These are phyloP conservation scores for Prinsepia uniflora DNA, from an alignment of 306 rosid species.

Conservation along the genomic window DNA sequence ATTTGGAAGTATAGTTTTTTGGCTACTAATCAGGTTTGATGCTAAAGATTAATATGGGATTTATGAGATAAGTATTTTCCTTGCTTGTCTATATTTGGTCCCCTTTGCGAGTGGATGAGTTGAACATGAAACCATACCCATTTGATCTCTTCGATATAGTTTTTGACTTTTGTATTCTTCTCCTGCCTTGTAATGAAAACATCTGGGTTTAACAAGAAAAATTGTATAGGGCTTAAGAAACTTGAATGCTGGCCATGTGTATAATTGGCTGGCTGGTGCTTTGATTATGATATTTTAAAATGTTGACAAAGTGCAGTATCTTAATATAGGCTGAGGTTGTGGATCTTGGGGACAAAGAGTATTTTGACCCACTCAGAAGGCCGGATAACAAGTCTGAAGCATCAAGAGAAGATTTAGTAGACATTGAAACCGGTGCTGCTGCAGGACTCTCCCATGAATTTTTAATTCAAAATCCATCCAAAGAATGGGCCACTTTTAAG, in stretches of 20 bases:
- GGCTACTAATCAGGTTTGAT: too few relatives aligned
- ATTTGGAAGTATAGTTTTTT: neutral
- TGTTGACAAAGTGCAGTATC: constrained; percentile 10
- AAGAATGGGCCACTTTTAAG: constrained; percentile 81
- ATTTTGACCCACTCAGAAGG: constrained; percentile 78
- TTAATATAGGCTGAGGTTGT: constrained; percentile 41
- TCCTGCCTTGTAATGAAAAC: too few relatives aligned
- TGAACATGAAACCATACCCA: neutral
- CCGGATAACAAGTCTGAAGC: constrained; percentile 33
- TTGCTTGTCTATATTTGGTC: neutral
- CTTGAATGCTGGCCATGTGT: neutral
- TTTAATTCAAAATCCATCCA: constrained; percentile 33
- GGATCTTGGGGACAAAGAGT: constrained; percentile 40
- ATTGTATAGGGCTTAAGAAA: neutral
- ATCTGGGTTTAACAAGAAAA: neutral
- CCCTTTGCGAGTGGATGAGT: too few relatives aligned
- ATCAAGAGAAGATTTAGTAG: constrained; percentile 23
- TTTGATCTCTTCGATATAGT: too few relatives aligned
- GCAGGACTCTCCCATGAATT: constrained; percentile 30
- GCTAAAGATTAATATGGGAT: too few relatives aligned
- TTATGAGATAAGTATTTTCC: neutral
- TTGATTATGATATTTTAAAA: neutral
- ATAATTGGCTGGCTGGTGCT: neutral
- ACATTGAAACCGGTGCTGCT: constrained; percentile 24
- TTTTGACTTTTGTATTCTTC: too few relatives aligned